Evolutionary conservation across 805 yeast genomes (phyloP).

Genomic region (Starmerella etchellsii): DNA sequence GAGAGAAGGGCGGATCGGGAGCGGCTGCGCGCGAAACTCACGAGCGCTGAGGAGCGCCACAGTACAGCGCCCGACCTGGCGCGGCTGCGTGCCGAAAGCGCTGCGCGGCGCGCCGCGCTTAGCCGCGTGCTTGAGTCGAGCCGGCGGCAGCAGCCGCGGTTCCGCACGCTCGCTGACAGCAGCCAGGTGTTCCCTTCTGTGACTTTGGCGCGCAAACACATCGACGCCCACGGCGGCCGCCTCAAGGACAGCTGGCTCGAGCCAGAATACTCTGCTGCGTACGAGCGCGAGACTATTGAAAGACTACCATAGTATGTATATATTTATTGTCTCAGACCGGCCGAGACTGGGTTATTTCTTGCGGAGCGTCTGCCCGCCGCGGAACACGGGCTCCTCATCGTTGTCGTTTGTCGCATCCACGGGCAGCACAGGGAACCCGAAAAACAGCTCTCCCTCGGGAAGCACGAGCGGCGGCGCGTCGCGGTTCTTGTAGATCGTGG

Average conservation of each 20-base stretch:
- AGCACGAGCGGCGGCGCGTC: slow-evolving; percentile 55
- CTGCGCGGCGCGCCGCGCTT: neutral
- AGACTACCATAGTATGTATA: neutral
- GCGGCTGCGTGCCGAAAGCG: neutral
- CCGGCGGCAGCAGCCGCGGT: neutral
- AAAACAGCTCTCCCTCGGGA: slow-evolving; percentile 79
- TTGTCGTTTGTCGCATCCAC: slow-evolving; percentile 29
- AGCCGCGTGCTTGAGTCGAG: neutral
- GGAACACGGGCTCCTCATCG: slow-evolving; percentile 30
- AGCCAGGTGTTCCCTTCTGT: slow-evolving; percentile 7
- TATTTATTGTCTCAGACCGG: neutral
- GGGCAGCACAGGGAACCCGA: slow-evolving; percentile 72
- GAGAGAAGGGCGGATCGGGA: neutral
- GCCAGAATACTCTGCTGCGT: slow-evolving; percentile 1
- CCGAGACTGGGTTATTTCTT: too few relatives aligned
- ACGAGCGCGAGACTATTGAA: slow-evolving; percentile 5
- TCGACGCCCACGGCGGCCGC: slow-evolving; percentile 3
- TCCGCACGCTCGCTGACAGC: slow-evolving; percentile 3
- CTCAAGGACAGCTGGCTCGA: slow-evolving; percentile 1
- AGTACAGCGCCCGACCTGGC: neutral
- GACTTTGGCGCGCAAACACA: slow-evolving; percentile 11
- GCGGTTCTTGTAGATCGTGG: slow-evolving; percentile 16
- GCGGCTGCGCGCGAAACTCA: neutral
- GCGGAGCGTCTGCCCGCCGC: slow-evolving; percentile 60
- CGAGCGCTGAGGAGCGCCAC: neutral